Evolutionary conservation across 192 early-diverging fungal species (phyloP).

Genomic region (Entomortierella beljakovae): DNA sequence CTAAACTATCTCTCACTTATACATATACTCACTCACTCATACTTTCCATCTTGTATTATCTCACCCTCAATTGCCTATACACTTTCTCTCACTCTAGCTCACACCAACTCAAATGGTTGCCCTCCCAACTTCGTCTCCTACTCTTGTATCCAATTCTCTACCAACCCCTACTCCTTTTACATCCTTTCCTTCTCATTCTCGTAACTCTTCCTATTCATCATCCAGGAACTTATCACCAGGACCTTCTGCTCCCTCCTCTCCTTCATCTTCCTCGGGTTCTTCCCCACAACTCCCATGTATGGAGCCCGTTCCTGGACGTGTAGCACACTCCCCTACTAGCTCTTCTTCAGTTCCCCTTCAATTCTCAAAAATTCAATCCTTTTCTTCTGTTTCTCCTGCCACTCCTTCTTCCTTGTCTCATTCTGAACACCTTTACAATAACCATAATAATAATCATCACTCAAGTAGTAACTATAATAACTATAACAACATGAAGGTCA

Average conservation of each 20-base stretch:
- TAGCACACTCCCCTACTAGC: constrained; percentile 1
- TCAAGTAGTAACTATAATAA: not conserved
- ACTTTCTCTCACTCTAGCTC: not conserved
- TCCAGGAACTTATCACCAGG: constrained; percentile 16
- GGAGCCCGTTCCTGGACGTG: constrained; percentile 32
- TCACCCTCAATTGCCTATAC: not conserved
- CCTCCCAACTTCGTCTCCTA: constrained; percentile 32
- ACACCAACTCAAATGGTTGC: constrained; percentile 20
- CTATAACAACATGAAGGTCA: constrained; percentile 1
- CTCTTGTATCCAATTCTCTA: constrained; percentile 23
- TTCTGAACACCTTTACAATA: constrained; percentile 9
- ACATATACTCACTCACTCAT: no score
- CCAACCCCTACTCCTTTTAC: constrained; percentile 7
- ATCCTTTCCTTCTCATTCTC: constrained; percentile 9
- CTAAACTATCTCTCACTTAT: not conserved
- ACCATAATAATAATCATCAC: not conserved
- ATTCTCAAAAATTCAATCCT: constrained; percentile 22
- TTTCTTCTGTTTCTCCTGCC: constrained; percentile 2
- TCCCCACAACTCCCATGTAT: constrained; percentile 38
- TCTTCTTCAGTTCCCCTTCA: not conserved
- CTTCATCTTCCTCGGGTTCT: constrained; percentile 31
- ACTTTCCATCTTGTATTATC: no score
- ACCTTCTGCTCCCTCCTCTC: constrained; percentile 22
- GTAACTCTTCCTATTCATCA: constrained; percentile 5
- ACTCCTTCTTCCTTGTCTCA: no score